phyloP scores from a whole-genome alignment of 116 monocot genomes.

The Posidonia oceanica region DNA sequence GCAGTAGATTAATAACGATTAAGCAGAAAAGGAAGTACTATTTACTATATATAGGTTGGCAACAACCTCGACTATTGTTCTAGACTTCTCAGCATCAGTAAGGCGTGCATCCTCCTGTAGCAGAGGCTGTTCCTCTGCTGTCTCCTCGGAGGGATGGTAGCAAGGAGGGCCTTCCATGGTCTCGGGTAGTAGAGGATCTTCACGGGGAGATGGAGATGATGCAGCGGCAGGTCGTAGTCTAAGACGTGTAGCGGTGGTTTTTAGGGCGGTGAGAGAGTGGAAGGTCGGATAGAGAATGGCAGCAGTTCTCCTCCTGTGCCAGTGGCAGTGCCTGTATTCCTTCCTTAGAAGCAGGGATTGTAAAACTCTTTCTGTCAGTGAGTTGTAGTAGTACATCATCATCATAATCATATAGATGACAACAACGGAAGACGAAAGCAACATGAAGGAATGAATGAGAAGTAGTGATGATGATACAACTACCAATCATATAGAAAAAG shows the following conservation, averaged over 20 bases:
- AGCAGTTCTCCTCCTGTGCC: not conserved
- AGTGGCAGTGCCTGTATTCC: not conserved
- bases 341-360: slow-evolving; percentile 3
- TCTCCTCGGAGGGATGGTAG: slow-evolving; percentile 14
- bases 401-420: not conserved
- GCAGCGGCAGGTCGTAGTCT: not conserved
- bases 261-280: not conserved
- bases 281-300: not conserved
- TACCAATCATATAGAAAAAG: too few relatives aligned
- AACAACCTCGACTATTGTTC: slow-evolving; percentile 16
- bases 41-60: not conserved
- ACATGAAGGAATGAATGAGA: too few relatives aligned
- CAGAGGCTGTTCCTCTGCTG: not conserved
- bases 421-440: not conserved
- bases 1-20: not conserved
- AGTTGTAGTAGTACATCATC: not conserved
- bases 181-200: not conserved
- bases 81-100: slow-evolving; percentile 14
- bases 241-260: not conserved
- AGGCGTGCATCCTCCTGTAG: slow-evolving; percentile 1
- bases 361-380: not conserved
- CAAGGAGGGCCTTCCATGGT: not conserved
- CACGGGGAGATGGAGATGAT: not conserved
- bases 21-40: not conserved
- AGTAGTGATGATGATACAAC: too few relatives aligned